Percentiles rank a stretch among this genome's conserved stretches.
Conservation (phyloP, 2,329 filamentous ascomycete genomes). For the Nothophoma quercina region DNA sequence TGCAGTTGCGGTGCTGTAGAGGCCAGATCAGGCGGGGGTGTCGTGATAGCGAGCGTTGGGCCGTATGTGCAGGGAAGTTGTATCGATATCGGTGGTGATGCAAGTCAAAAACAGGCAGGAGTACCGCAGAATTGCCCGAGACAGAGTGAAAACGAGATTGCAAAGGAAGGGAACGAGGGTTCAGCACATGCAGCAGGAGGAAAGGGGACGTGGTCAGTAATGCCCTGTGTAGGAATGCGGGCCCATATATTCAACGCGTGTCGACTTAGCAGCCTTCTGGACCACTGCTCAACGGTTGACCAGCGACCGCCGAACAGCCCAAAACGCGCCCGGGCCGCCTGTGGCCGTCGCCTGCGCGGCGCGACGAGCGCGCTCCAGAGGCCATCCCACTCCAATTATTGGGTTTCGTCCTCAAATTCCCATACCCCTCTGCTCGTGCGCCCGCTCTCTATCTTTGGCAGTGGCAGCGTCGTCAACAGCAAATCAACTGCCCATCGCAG, state of each 20-base stretch:
- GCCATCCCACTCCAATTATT: constrained; percentile 3
- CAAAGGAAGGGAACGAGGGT: constrained; percentile 3
- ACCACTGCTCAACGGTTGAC: constrained; percentile 15
- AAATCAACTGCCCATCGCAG: constrained; percentile 3
- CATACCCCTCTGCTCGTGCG: constrained; percentile 11
- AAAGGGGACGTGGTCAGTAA: constrained; percentile 9
- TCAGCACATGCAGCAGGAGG: constrained; percentile 6
- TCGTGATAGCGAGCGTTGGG: constrained; percentile 27
- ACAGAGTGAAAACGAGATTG: constrained; percentile 6
- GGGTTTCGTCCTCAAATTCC: constrained; percentile 6
- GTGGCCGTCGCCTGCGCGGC: constrained; percentile 9
- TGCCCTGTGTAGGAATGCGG: constrained; percentile 6
- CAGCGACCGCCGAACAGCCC: constrained; percentile 14
- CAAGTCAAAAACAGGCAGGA: constrained; percentile 23
- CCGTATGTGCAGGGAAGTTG: constrained; percentile 9
- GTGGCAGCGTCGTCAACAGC: constrained; percentile 2
- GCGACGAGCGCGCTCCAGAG: background rate
- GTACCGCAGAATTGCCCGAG: constrained; percentile 8
- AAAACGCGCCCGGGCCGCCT: constrained; percentile 9
- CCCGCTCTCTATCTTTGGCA: constrained; percentile 7
- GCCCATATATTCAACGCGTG: constrained; percentile 18
- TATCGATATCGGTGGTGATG: constrained; percentile 25
- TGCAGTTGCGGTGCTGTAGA: constrained; percentile 18
- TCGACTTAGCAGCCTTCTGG: constrained; percentile 11
- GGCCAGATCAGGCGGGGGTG: constrained; percentile 24